A percentile compares a stretch with the other conserved stretches of the same genome.
Evolutionary conservation across 2,329 filamentous ascomycete genomes (phyloP).

Genomic region (Aspergillus latus): DNA sequence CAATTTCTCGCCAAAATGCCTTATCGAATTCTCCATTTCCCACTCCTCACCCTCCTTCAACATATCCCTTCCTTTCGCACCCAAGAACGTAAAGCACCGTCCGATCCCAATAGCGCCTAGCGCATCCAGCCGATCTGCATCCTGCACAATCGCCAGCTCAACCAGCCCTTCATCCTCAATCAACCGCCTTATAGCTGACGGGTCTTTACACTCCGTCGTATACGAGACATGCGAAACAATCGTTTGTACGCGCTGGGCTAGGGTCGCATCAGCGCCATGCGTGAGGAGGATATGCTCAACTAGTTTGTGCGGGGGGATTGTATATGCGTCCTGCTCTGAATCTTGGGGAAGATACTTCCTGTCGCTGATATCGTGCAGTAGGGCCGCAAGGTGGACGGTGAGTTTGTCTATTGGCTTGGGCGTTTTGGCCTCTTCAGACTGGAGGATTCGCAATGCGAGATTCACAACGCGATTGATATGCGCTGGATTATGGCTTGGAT

Average conservation of each 20-base stretch:
- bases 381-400: conserved; percentile 8
- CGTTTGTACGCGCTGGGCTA: conserved; percentile 7
- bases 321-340: background rate
- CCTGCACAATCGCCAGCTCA: conserved; percentile 82
- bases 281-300: conserved; percentile 6
- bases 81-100: conserved; percentile 73
- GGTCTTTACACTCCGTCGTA: conserved; percentile 15
- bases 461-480: conserved; percentile 17
- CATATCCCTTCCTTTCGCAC: conserved; percentile 48
- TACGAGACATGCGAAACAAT: conserved; percentile 20
- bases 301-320: conserved; percentile 6
- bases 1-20: conserved; percentile 77
- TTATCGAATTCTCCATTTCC: conserved; percentile 64
- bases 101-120: conserved; percentile 84
- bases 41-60: conserved; percentile 24
- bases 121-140: conserved; percentile 89
- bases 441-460: conserved; percentile 12
- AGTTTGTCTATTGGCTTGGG: background rate
- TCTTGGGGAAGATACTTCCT: conserved; percentile 17
- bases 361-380: conserved; percentile 19
- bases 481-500: conserved; percentile 17
- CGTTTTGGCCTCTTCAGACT: background rate
- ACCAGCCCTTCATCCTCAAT: conserved; percentile 59
- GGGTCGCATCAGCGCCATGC: background rate
- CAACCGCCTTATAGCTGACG: conserved; percentile 50